These are phyloP conservation scores for Atractiella rhizophila DNA, from an alignment of 768 basidiomycete genomes.

Conservation along the genomic window DNA sequence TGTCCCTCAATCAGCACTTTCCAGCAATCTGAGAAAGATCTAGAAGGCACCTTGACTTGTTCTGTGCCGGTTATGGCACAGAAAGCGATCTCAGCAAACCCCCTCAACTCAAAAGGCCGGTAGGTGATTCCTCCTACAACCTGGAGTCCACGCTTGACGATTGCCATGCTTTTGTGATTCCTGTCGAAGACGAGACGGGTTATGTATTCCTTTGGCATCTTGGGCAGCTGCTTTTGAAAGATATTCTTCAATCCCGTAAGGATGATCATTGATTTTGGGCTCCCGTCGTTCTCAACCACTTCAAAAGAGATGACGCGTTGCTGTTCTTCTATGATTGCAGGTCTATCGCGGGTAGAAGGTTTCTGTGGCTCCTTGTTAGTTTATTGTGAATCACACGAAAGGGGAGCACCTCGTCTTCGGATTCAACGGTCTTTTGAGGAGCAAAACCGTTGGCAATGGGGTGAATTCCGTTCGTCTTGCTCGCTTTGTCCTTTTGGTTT, in stretches of 20 bases:
- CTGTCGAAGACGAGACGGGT: slow-evolving; percentile 76
- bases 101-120: slow-evolving; percentile 76
- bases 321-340: slow-evolving; percentile 51
- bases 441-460: too few species aligned
- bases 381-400: background rate
- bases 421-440: background rate
- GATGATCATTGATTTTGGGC: slow-evolving; percentile 47
- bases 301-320: slow-evolving; percentile 57
- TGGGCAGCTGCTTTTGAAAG: slow-evolving; percentile 88
- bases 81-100: slow-evolving; percentile 95
- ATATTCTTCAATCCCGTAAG: slow-evolving; percentile 87
- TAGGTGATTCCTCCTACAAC: slow-evolving; percentile 96
- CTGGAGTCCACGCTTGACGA: slow-evolving; percentile 79
- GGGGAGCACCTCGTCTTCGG: background rate
- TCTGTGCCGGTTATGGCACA: slow-evolving; percentile 90
- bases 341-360: slow-evolving; percentile 31
- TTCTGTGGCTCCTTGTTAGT: background rate
- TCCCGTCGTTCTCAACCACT: slow-evolving; percentile 60
- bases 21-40: background rate
- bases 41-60: slow-evolving; percentile 60
- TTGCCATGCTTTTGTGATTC: slow-evolving; percentile 78
- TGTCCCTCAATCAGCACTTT: background rate
- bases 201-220: slow-evolving; percentile 98
- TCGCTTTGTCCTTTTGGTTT: background rate
- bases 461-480: background rate